Conservation (phyloP, 1,139 yeast genomes). For the Suhomyces panamericanus region DNA sequence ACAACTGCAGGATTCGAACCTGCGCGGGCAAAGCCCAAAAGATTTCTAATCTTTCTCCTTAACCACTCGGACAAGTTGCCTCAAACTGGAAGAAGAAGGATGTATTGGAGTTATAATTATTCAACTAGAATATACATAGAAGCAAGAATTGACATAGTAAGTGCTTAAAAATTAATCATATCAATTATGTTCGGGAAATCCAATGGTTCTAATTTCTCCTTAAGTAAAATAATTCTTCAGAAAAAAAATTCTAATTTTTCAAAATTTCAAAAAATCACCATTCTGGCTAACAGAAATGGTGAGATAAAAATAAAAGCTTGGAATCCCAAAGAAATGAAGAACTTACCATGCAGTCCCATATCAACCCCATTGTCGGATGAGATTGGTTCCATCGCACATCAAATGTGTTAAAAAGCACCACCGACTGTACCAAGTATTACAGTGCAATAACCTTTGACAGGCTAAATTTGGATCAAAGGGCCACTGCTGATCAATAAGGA, state of each 20-base stretch:
- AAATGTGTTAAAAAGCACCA: slow-evolving; percentile 74
- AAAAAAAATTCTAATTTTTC: background rate
- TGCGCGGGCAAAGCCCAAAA: slow-evolving; percentile 55
- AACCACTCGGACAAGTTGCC: slow-evolving; percentile 39
- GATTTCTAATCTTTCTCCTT: slow-evolving; percentile 40
- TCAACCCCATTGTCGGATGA: slow-evolving; percentile 47
- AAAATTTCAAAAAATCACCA: background rate
- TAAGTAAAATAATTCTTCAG: slow-evolving; percentile 1
- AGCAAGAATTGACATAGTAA: too few relatives aligned
- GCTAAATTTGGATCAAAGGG: slow-evolving; percentile 40
- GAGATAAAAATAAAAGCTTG: background rate
- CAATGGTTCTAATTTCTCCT: background rate
- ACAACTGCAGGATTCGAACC: slow-evolving; percentile 55
- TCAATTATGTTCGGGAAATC: too few relatives aligned
- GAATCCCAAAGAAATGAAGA: slow-evolving; percentile 35
- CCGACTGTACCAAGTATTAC: slow-evolving; percentile 34
- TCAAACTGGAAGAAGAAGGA: background rate
- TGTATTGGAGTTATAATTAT: background rate
- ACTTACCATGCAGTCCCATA: slow-evolving; percentile 81
- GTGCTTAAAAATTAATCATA: too few relatives aligned
- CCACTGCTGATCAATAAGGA: slow-evolving; percentile 41
- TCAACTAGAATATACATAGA: too few relatives aligned
- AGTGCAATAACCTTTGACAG: slow-evolving; percentile 19
- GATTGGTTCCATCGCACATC: slow-evolving; percentile 70
- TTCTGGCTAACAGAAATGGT: background rate